Evolutionary conservation across 164 flowering plant species (phyloP).

Genomic region (Magnolia kwangsiensis): DNA sequence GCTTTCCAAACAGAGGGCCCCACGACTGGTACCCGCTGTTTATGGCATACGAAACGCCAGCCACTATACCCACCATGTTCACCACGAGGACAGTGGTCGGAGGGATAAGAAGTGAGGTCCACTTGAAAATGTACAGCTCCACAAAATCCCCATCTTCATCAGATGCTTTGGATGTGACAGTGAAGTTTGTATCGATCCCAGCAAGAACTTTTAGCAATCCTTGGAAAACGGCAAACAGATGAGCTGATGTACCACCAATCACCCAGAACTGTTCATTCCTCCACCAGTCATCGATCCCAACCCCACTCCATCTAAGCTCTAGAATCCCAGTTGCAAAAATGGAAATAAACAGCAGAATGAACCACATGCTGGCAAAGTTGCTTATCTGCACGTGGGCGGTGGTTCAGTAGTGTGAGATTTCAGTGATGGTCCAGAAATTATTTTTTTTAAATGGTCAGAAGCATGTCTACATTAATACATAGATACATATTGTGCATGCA

Average conservation of each 20-base stretch:
- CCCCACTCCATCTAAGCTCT: conserved; percentile 93
- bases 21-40: conserved; percentile 97
- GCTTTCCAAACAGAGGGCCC: conserved; percentile 94
- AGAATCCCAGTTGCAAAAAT: conserved; percentile 80
- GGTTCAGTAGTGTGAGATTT: neutral
- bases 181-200: conserved; percentile 94
- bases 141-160: conserved; percentile 95
- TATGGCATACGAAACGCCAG: conserved; percentile 87
- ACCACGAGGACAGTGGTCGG: conserved; percentile 86
- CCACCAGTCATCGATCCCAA: conserved; percentile 96
- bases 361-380: conserved; percentile 88
- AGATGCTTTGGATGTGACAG: conserved; percentile 91
- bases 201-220: conserved; percentile 91
- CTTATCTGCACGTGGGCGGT: conserved; percentile 63
- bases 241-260: conserved; percentile 96
- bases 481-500: neutral
- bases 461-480: neutral
- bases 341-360: conserved; percentile 82
- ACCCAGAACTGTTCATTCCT: conserved; percentile 99
- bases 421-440: neutral
- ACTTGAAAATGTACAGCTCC: conserved; percentile 87
- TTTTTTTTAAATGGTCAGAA: neutral
- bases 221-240: conserved; percentile 94
- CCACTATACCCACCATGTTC: conserved; percentile 87
- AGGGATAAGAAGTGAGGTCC: conserved; percentile 92